Conservation (phyloP, 2,329 filamentous ascomycete species). For the Nigrospora oryzae region DNA sequence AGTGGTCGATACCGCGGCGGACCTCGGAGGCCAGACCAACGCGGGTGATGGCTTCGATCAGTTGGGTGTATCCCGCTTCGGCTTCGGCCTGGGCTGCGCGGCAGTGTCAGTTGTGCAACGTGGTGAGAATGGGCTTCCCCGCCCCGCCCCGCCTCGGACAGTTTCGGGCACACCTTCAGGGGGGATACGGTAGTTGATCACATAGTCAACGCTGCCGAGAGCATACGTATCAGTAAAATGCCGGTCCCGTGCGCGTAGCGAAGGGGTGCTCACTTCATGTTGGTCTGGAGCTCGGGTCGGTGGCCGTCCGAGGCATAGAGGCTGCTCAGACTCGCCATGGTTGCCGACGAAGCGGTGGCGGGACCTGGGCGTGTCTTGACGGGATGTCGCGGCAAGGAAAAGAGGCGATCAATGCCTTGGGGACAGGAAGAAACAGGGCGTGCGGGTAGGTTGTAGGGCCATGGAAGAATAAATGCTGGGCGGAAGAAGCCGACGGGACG, state of each 20-base stretch:
- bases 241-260: too few species aligned
- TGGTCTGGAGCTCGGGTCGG: slow-evolving; percentile 16
- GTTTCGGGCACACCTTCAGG: slow-evolving; percentile 44
- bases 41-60: slow-evolving; percentile 65
- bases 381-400: too few species aligned
- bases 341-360: not conserved
- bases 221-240: too few species aligned
- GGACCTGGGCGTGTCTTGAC: too few species aligned
- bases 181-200: slow-evolving; percentile 70
- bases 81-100: slow-evolving; percentile 57
- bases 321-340: slow-evolving; percentile 16
- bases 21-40: slow-evolving; percentile 87
- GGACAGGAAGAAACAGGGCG: too few species aligned
- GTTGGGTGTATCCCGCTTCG: slow-evolving; percentile 65
- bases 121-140: not conserved
- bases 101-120: not conserved
- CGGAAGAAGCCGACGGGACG: too few species aligned
- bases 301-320: slow-evolving; percentile 17
- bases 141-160: not conserved
- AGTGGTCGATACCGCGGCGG: slow-evolving; percentile 60
- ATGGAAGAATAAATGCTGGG: too few species aligned
- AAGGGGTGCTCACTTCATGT: slow-evolving; percentile 10
- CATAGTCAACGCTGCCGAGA: slow-evolving; percentile 67
- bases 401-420: too few species aligned
- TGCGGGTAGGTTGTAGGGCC: too few species aligned